Conservation (phyloP, 768 basidiomycete species). For the Mycena latifolia region DNA sequence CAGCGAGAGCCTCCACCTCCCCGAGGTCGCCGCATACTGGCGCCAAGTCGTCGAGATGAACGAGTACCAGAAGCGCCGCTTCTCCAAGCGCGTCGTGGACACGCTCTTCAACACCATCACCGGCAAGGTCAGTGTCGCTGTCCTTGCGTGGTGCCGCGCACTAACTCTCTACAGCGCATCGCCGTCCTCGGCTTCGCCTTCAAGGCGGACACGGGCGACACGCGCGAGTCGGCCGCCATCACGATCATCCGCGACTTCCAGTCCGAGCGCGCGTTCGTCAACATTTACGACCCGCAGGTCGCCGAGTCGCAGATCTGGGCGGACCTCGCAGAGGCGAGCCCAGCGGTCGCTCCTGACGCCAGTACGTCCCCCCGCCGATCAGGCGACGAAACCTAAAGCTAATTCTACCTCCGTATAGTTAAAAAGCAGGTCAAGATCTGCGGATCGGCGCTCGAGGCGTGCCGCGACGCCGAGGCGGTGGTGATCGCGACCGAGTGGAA, state of each 20-base stretch:
- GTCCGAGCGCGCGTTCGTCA: conserved; percentile 87
- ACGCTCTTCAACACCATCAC: conserved; percentile 99
- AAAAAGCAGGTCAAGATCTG: conserved; percentile 90
- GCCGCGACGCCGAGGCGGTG: conserved; percentile 90
- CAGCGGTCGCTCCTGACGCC: conserved; percentile 68
- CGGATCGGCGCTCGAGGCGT: conserved; percentile 86
- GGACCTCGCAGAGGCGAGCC: conserved; percentile 79
- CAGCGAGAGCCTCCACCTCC: conserved; percentile 92
- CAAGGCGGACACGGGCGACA: conserved; percentile 99
- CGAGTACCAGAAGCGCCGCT: conserved; percentile 97
- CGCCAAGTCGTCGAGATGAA: conserved; percentile 97
- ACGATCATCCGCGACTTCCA: conserved; percentile 95
- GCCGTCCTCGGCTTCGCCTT: conserved; percentile 98
- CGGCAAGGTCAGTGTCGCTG: conserved; percentile 81
- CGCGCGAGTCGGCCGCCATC: conserved; percentile 97
- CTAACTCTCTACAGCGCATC: conserved; percentile 68
- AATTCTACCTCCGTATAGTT: conserved; percentile 59
- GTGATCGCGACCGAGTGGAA: conserved; percentile 98
- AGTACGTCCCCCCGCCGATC: conserved; percentile 60
- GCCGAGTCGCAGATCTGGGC: conserved; percentile 88
- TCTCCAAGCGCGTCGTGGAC: conserved; percentile 96
- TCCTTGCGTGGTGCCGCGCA: conserved; percentile 19
- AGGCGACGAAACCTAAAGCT: no score
- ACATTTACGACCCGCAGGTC: conserved; percentile 95
- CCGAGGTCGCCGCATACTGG: conserved; percentile 99